phyloP scores from a whole-genome alignment of 2,329 filamentous ascomycete genomes.

The Samsoniella hepiali region DNA sequence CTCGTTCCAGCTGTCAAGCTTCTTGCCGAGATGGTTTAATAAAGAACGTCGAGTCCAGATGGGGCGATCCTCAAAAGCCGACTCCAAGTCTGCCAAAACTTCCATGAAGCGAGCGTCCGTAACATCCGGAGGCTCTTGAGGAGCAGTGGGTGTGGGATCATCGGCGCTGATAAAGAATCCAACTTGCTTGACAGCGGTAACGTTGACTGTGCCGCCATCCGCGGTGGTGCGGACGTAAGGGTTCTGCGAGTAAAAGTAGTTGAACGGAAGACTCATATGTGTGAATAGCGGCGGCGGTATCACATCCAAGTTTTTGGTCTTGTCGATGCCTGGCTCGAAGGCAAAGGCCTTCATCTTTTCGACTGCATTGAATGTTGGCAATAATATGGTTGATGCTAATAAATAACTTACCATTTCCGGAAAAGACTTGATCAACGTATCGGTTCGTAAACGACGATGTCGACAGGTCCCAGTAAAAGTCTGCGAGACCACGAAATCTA shows the following conservation, averaged over 20 bases:
- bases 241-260: conserved; percentile 82
- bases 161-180: conserved; percentile 58
- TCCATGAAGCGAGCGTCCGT: conserved; percentile 60
- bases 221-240: conserved; percentile 65
- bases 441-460: conserved; percentile 67
- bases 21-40: conserved; percentile 63
- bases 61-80: conserved; percentile 69
- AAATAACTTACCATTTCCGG: conserved; percentile 59
- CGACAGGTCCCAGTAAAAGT: conserved; percentile 77
- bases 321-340: conserved; percentile 60
- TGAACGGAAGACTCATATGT: conserved; percentile 70
- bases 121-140: conserved; percentile 56
- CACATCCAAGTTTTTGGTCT: conserved; percentile 61
- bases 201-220: conserved; percentile 56
- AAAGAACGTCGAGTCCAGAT: conserved; percentile 84
- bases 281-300: conserved; percentile 79
- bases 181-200: conserved; percentile 55
- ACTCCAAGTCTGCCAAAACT: conserved; percentile 61
- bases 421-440: conserved; percentile 67
- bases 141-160: conserved; percentile 60
- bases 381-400: background rate
- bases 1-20: conserved; percentile 50
- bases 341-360: conserved; percentile 59
- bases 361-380: conserved; percentile 35
- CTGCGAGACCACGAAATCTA: conserved; percentile 81